phyloP scores from a whole-genome alignment of 495 filamentous ascomycete genomes.

The Penicillium odoratum region DNA sequence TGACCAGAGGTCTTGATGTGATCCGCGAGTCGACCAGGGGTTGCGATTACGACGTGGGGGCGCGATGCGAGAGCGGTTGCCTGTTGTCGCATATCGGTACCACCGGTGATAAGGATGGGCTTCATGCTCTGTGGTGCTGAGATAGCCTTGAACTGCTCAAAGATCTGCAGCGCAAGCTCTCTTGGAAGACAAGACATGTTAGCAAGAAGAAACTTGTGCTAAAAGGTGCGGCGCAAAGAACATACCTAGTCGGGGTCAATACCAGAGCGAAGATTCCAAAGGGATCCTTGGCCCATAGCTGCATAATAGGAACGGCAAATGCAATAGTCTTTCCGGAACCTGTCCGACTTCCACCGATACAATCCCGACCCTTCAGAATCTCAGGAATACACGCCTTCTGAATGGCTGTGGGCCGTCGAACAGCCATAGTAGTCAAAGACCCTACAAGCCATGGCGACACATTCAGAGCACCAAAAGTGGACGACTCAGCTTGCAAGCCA shows the following conservation, averaged over 20 bases:
- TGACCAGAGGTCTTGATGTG: slow-evolving; percentile 87
- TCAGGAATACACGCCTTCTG: slow-evolving; percentile 88
- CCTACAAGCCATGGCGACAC: slow-evolving; percentile 88
- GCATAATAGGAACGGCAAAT: slow-evolving; percentile 89
- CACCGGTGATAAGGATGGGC: slow-evolving; percentile 82
- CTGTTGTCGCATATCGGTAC: slow-evolving; percentile 88
- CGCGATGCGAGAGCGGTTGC: slow-evolving; percentile 76
- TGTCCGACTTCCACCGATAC: slow-evolving; percentile 90
- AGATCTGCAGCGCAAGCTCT: slow-evolving; percentile 93
- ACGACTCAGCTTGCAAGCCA: slow-evolving; percentile 43
- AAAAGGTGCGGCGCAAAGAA: slow-evolving; percentile 1
- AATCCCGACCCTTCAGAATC: slow-evolving; percentile 86
- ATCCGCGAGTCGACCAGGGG: slow-evolving; percentile 89
- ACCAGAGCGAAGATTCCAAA: slow-evolving; percentile 87
- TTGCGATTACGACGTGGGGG: slow-evolving; percentile 92
- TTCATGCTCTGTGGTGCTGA: slow-evolving; percentile 83
- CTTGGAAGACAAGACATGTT: slow-evolving; percentile 32
- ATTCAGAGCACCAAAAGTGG: slow-evolving; percentile 71
- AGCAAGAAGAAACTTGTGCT: not conserved
- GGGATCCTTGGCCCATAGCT: slow-evolving; percentile 91
- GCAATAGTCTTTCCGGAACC: slow-evolving; percentile 99
- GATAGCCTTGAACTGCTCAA: slow-evolving; percentile 91
- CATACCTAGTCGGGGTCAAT: slow-evolving; percentile 81
- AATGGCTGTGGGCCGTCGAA: slow-evolving; percentile 86
- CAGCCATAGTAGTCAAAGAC: slow-evolving; percentile 82